These are phyloP conservation scores for Trichoderma asperelloides DNA, from an alignment of 495 filamentous ascomycete species.

Conservation along the genomic window DNA sequence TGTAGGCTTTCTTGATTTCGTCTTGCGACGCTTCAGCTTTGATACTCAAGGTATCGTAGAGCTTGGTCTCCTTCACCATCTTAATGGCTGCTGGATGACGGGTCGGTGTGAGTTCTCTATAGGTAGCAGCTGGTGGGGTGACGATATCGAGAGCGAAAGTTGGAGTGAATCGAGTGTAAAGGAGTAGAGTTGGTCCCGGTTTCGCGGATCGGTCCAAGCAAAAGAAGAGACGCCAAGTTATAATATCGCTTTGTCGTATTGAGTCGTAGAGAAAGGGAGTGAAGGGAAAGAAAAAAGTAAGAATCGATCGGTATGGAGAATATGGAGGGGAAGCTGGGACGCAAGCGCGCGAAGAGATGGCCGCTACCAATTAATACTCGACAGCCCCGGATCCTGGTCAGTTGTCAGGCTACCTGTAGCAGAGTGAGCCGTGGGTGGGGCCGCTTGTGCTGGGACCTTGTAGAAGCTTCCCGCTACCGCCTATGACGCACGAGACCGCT, in stretches of 20 bases:
- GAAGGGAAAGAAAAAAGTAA: not conserved
- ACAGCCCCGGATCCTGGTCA: not conserved
- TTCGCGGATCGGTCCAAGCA: not conserved
- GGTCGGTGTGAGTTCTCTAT: not conserved
- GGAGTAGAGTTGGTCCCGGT: not conserved
- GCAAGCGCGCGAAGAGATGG: not conserved
- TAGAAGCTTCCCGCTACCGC: not conserved
- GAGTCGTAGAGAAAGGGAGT: not conserved
- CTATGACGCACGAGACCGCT: not conserved
- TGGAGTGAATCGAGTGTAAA: not conserved
- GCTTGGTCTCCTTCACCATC: slow-evolving; percentile 83
- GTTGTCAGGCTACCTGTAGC: not conserved
- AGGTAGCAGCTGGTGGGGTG: not conserved
- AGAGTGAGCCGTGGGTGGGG: slow-evolving; percentile 1
- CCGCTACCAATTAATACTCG: not conserved
- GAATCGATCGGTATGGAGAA: not conserved
- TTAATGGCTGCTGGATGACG: not conserved
- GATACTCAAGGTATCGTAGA: slow-evolving; percentile 71
- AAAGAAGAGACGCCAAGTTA: not conserved
- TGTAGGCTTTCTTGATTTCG: slow-evolving; percentile 95
- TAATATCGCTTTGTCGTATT: not conserved
- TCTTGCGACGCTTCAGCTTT: slow-evolving; percentile 75
- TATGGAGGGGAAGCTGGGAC: not conserved
- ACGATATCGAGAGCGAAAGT: not conserved
- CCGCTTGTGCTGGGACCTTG: slow-evolving; percentile 5